Conservation (phyloP, 306 rosid genomes). For the Acmispon strigosus region DNA sequence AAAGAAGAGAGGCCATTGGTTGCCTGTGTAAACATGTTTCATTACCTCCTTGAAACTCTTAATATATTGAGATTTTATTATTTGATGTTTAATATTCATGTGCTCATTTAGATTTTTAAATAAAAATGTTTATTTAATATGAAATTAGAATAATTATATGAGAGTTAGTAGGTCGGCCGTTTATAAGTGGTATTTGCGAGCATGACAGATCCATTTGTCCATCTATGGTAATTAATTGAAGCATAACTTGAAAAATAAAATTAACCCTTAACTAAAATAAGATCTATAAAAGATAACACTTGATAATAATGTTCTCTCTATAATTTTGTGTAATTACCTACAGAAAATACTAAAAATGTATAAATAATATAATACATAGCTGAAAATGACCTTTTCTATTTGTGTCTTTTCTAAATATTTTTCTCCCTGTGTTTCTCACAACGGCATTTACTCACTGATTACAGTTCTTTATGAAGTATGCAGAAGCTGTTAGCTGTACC, state of each 20-base stretch:
- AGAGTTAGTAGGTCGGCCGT: no score
- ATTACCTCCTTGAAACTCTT: no score
- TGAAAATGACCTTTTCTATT: conserved; percentile 1
- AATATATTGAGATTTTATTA: no score
- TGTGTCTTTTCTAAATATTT: background rate
- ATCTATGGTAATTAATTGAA: background rate
- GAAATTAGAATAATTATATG: no score
- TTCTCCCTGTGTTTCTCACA: background rate
- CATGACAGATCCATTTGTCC: no score
- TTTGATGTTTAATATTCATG: no score
- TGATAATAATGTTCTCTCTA: background rate
- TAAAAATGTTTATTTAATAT: no score
- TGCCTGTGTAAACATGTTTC: no score
- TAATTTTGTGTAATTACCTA: background rate
- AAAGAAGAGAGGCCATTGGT: no score
- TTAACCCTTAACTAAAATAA: background rate
- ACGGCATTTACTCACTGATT: background rate
- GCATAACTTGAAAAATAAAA: background rate
- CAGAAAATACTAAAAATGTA: background rate
- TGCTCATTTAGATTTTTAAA: no score
- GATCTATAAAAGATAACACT: background rate
- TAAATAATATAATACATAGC: background rate
- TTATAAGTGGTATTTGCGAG: no score
- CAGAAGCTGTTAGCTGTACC: background rate
- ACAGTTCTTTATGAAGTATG: background rate